These are phyloP conservation scores for Annulohypoxylon maeteangense DNA, from an alignment of 495 filamentous ascomycete genomes.

Conservation along the genomic window DNA sequence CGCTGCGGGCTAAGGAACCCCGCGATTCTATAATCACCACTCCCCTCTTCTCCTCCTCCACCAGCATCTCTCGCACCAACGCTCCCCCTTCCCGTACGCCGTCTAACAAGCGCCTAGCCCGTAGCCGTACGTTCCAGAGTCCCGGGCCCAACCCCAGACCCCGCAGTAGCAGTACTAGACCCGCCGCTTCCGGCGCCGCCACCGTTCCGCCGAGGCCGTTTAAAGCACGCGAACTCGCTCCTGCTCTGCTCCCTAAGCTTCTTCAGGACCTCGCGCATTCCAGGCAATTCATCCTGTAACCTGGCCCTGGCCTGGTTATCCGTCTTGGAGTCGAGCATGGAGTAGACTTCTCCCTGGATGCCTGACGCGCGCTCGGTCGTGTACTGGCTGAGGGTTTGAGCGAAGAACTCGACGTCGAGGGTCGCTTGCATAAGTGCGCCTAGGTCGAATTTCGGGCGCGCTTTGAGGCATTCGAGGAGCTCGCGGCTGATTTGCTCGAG, in stretches of 20 bases:
- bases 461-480: slow-evolving; percentile 75
- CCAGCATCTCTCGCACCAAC: background rate
- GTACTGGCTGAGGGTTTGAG: slow-evolving; percentile 88
- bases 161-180: background rate
- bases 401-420: slow-evolving; percentile 94
- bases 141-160: background rate
- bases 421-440: slow-evolving; percentile 95
- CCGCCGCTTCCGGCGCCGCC: background rate
- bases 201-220: slow-evolving; percentile 55
- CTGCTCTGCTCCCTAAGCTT: slow-evolving; percentile 81
- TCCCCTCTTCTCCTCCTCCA: background rate
- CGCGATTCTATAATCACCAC: background rate
- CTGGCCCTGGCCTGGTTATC: slow-evolving; percentile 81
- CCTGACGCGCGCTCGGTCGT: slow-evolving; percentile 83
- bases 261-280: slow-evolving; percentile 88
- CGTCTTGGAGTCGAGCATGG: slow-evolving; percentile 85
- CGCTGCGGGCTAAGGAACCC: background rate
- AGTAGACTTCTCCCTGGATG: slow-evolving; percentile 86
- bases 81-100: background rate
- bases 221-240: slow-evolving; percentile 86
- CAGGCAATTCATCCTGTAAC: slow-evolving; percentile 85
- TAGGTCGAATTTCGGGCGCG: slow-evolving; percentile 74
- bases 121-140: slow-evolving; percentile 43
- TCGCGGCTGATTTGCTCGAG: slow-evolving; percentile 78
- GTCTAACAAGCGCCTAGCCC: slow-evolving; percentile 42